These are phyloP conservation scores for Amaranthus cruentus DNA, from an alignment of 148 eudicot species.

Conservation along the genomic window DNA sequence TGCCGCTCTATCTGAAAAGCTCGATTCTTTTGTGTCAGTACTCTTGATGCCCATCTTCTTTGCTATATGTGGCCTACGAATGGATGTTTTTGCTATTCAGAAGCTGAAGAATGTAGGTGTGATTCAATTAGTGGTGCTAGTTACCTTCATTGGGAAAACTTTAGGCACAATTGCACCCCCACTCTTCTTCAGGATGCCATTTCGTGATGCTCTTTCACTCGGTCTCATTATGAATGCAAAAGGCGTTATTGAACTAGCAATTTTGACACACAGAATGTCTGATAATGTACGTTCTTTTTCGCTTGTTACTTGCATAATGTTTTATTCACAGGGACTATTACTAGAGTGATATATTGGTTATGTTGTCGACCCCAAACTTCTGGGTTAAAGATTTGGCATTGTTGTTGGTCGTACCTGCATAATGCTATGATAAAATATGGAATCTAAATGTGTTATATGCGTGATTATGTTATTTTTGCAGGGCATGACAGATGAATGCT, in stretches of 20 bases:
- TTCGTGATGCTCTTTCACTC: conserved; percentile 41
- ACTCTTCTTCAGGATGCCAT: conserved; percentile 39
- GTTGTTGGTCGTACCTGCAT: too few relatives aligned
- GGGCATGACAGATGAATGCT: conserved; percentile 42
- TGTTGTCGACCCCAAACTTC: background rate
- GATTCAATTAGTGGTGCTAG: conserved; percentile 28
- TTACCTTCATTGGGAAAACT: conserved; percentile 36
- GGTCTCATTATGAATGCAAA: conserved; percentile 47
- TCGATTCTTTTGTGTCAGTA: conserved; percentile 37
- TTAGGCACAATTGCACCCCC: conserved; percentile 36
- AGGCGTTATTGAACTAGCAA: conserved; percentile 39
- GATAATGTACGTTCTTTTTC: conserved; percentile 24
- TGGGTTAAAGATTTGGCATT: too few relatives aligned
- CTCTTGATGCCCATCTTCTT: conserved; percentile 44
- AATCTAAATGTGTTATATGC: background rate
- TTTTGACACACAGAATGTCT: conserved; percentile 29
- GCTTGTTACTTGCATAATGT: background rate
- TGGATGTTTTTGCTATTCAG: conserved; percentile 30
- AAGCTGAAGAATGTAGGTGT: conserved; percentile 33
- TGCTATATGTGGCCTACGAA: conserved; percentile 30
- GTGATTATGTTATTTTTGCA: conserved; percentile 22
- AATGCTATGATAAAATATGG: too few relatives aligned
- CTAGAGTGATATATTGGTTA: background rate
- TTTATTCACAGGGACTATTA: too few relatives aligned
- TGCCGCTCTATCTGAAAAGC: conserved; percentile 34